Evolutionary conservation across 805 yeast species (phyloP), one percentile per base, ranked within the genome.

Genomic region (Suhomyces kilbournensis): DNA sequence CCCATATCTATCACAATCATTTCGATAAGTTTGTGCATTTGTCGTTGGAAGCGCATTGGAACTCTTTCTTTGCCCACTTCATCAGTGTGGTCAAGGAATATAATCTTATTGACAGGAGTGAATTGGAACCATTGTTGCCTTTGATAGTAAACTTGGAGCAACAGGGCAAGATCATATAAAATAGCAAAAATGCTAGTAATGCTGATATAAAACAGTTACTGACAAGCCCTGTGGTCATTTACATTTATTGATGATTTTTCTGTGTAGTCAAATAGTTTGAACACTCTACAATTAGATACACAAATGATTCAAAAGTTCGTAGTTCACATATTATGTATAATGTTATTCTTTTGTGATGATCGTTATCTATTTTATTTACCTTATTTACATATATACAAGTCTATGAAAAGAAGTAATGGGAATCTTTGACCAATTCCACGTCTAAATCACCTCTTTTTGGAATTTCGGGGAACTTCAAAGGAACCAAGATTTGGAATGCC

Each of bases 41-140:
- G 53, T 86, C 96, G 1, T 70, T 94, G 54, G 99, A 94, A 67
- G 97, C 98, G 0, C 98, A 94, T 67, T 94, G 97, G 96, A 94
- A 94, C 69, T 92, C 98, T 3, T 89, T 92, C 61, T 94, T 96
- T 71, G 94, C 97, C 14, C 99, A 94, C 67, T 94, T 88, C 63
- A 81, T 93, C 44, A 86, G 96, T 49, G 90, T 94, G 64, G 82
- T 88, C 12, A 86, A 86, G 58, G 96, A 91, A 58, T 94, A 90
- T 68, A 85, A 82, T 49, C 78, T 94, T 57, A 76, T 94, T 34
- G 98, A 91, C 54, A 75, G 83, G 49, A 76, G 78, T 50, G 99
- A 94, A 57, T 71, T 91, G 68, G 87, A 78, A 51, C 98, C 99
- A 0, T 71, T 94, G 56, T 69, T 76, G 44, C 85, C 88, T 4